Evolutionary conservation across 371 early-diverging fungal genomes (phyloP).

Genomic region (Saksenaea oblongispora): DNA sequence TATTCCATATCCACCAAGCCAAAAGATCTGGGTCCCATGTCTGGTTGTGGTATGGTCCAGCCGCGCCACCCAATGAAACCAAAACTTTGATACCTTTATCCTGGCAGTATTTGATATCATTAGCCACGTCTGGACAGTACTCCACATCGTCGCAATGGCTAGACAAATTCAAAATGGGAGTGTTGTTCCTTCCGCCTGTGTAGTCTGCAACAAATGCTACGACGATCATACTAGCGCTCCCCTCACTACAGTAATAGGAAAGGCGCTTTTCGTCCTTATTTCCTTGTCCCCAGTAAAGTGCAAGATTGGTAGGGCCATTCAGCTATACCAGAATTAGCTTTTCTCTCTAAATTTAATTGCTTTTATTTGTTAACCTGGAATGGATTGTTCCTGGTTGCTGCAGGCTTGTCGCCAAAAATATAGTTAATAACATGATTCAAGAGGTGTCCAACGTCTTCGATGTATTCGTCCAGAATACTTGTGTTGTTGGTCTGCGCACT

Average conservation of each 20-base stretch:
- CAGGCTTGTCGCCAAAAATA: background rate
- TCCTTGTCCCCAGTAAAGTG: slow-evolving; percentile 39
- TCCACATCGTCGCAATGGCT: slow-evolving; percentile 50
- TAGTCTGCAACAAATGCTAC: slow-evolving; percentile 57
- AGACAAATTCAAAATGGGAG: slow-evolving; percentile 53
- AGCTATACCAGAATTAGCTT: background rate
- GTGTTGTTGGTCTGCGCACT: background rate
- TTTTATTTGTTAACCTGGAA: background rate
- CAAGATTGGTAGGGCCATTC: slow-evolving; percentile 9
- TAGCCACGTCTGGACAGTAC: slow-evolving; percentile 48
- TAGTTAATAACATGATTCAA: background rate
- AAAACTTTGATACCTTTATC: slow-evolving; percentile 55
- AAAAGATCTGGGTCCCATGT: slow-evolving; percentile 39
- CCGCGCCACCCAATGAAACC: slow-evolving; percentile 57
- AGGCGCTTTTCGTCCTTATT: slow-evolving; percentile 41
- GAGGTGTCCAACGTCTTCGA: background rate
- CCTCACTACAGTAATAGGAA: slow-evolving; percentile 57
- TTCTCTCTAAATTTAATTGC: background rate
- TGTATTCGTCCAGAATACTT: background rate
- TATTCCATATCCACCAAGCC: slow-evolving; percentile 53
- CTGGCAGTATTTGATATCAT: slow-evolving; percentile 66
- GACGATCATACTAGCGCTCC: slow-evolving; percentile 52
- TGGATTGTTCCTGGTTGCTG: background rate
- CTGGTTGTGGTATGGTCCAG: slow-evolving; percentile 30
- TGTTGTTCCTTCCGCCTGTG: slow-evolving; percentile 30